Conservation (phyloP, 2,329 filamentous ascomycete genomes). For the Cladophialophora immunda region DNA sequence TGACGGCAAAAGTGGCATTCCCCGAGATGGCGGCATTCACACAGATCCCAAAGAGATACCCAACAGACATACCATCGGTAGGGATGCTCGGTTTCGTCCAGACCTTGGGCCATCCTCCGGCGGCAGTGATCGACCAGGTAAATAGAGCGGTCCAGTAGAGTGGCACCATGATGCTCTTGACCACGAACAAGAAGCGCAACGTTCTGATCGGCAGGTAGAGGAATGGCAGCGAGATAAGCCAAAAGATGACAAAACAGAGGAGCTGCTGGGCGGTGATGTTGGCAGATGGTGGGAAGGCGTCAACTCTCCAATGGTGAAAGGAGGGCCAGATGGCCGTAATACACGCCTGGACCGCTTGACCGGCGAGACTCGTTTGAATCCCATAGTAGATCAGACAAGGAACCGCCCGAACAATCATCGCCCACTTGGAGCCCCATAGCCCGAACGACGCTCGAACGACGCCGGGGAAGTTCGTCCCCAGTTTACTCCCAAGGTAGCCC, state of each 20-base stretch:
- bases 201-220: constrained; percentile 47
- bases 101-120: constrained; percentile 24
- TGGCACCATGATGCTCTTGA: constrained; percentile 43
- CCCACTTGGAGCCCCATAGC: constrained; percentile 25
- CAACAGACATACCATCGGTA: constrained; percentile 20
- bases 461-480: constrained; percentile 26
- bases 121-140: constrained; percentile 29
- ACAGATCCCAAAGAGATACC: constrained; percentile 25
- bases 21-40: constrained; percentile 32
- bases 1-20: constrained; percentile 50
- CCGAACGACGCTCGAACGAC: constrained; percentile 26
- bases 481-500: constrained; percentile 26
- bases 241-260: constrained; percentile 66
- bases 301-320: constrained; percentile 57
- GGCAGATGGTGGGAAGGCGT: constrained; percentile 59
- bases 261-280: constrained; percentile 66
- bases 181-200: constrained; percentile 39
- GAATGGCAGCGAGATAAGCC: constrained; percentile 56
- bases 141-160: constrained; percentile 27
- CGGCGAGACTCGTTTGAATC: constrained; percentile 27
- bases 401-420: constrained; percentile 25
- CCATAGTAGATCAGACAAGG: constrained; percentile 28
- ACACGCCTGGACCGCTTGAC: constrained; percentile 44
- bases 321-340: constrained; percentile 55
- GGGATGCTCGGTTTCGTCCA: constrained; percentile 24